Evolutionary conservation across 768 basidiomycete species (phyloP).

Genomic region (Lentinula lateritia): DNA sequence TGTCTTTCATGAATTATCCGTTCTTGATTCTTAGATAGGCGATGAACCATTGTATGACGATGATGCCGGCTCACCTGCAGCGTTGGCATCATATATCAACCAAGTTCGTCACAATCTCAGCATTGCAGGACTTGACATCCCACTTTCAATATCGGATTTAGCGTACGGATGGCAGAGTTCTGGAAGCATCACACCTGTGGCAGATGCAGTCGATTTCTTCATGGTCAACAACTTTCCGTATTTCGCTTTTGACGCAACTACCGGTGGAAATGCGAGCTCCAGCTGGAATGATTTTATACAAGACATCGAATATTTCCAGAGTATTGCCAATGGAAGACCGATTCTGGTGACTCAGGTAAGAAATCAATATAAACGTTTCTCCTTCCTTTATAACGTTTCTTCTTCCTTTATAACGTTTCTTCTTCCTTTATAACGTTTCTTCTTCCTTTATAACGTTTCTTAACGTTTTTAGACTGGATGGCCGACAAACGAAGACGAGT

Average conservation of each 20-base stretch:
- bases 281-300: constrained; percentile 9
- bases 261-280: constrained; percentile 7
- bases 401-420: not conserved
- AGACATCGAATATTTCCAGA: constrained; percentile 12
- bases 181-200: constrained; percentile 10
- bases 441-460: not conserved
- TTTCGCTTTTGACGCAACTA: constrained; percentile 11
- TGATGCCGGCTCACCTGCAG: constrained; percentile 11
- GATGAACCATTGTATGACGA: constrained; percentile 12
- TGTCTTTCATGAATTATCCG: not conserved
- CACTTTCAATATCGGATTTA: constrained; percentile 12
- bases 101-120: constrained; percentile 10
- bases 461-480: constrained; percentile 8
- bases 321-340: constrained; percentile 9
- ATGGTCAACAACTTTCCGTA: constrained; percentile 14
- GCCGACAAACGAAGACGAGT: constrained; percentile 14
- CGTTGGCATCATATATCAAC: constrained; percentile 9
- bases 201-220: constrained; percentile 11
- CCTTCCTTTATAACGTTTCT: not conserved
- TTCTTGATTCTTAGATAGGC: not conserved
- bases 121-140: constrained; percentile 10
- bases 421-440: too few relatives aligned
- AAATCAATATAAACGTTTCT: too few relatives aligned
- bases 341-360: constrained; percentile 12
- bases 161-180: constrained; percentile 12